Conservation (phyloP, 768 basidiomycete species). For the Naganishia vaughanmartiniae region DNA sequence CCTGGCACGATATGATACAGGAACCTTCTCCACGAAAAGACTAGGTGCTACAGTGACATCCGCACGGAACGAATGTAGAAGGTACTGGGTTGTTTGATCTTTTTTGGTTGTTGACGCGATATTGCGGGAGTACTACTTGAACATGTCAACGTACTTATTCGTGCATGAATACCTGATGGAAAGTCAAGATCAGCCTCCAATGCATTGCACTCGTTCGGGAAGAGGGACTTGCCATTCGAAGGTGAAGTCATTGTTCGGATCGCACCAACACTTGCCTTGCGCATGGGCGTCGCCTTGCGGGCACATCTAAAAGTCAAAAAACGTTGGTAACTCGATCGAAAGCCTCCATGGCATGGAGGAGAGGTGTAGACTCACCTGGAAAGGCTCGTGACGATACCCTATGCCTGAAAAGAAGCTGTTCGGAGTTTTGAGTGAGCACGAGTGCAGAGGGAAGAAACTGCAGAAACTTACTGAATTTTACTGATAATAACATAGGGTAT, state of each 20-base stretch:
- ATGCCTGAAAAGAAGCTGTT: slow-evolving; percentile 96
- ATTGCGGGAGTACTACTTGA: not conserved
- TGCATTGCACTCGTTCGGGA: not conserved
- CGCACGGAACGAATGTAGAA: not conserved
- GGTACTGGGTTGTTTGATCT: not conserved
- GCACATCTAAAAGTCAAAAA: slow-evolving; percentile 42
- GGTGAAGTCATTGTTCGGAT: slow-evolving; percentile 71
- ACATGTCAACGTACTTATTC: slow-evolving; percentile 63
- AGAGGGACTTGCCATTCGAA: slow-evolving; percentile 47
- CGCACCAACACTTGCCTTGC: slow-evolving; percentile 83
- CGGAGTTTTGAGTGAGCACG: slow-evolving; percentile 63
- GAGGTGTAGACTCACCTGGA: slow-evolving; percentile 81
- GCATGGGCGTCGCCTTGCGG: slow-evolving; percentile 58
- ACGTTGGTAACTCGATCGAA: not conserved
- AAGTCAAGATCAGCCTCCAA: slow-evolving; percentile 29
- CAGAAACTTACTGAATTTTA: not conserved
- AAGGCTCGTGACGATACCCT: slow-evolving; percentile 88
- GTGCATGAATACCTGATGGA: slow-evolving; percentile 77
- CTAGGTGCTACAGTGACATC: not conserved
- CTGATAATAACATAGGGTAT: not conserved
- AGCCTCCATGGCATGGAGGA: not conserved
- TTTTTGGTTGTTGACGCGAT: not conserved
- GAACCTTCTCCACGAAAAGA: not conserved
- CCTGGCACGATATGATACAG: slow-evolving; percentile 1
- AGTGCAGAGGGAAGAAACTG: too few relatives aligned